A percentile compares a stretch with the other conserved stretches of the same genome.
Conservation (phyloP, 1,139 yeast genomes). For the Geotrichum europaeum region DNA sequence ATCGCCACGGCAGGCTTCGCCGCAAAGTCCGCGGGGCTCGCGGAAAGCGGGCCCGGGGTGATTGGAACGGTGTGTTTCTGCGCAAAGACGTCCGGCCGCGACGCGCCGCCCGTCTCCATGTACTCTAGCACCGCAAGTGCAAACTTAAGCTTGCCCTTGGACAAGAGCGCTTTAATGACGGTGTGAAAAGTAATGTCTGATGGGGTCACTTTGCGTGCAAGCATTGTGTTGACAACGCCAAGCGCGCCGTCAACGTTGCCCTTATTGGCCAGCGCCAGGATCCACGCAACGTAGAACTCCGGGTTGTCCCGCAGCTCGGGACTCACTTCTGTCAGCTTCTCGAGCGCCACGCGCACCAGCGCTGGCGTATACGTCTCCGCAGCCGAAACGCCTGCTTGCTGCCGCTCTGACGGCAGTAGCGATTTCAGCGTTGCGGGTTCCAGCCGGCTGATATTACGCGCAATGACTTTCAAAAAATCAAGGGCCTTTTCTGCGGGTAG, state of each 20-base stretch:
- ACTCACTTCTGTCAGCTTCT: conserved; percentile 14
- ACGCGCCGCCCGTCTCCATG: conserved; percentile 19
- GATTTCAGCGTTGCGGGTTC: neutral
- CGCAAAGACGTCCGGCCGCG: neutral
- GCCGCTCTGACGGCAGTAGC: neutral
- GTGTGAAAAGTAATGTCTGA: conserved; percentile 20
- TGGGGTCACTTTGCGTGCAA: conserved; percentile 22
- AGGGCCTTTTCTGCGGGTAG: conserved; percentile 16
- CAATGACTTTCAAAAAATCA: conserved; percentile 20
- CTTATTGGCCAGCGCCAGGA: conserved; percentile 26
- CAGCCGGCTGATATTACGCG: conserved; percentile 12
- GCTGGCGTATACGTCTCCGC: neutral
- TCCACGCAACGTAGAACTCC: conserved; percentile 28
- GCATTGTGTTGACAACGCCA: conserved; percentile 27
- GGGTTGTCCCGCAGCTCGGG: conserved; percentile 25
- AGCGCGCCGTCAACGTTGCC: conserved; percentile 25
- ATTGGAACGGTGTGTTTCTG: neutral
- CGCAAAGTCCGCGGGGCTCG: neutral
- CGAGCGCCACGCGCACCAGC: neutral
- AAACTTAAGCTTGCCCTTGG: conserved; percentile 18
- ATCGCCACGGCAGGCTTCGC: conserved; percentile 3
- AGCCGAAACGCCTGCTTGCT: neutral
- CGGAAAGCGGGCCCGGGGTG: neutral
- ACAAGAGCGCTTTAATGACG: conserved; percentile 24
- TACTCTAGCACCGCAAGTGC: conserved; percentile 23